Evolutionary conservation across 2,329 filamentous ascomycete genomes (phyloP).

Genomic region (Decorospora gaudefroyi): DNA sequence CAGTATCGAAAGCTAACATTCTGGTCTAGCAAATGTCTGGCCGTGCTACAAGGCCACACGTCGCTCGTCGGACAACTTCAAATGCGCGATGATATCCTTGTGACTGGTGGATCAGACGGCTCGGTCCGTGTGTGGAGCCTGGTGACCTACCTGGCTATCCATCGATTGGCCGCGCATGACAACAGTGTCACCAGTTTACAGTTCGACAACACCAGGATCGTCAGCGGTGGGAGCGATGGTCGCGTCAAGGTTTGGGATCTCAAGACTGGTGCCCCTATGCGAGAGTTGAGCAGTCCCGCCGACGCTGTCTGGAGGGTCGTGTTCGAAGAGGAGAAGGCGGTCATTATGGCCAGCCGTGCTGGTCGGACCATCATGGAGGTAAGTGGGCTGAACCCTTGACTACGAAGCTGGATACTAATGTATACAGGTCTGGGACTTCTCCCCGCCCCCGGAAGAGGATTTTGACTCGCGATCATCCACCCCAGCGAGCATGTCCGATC

Average conservation of each 20-base stretch:
- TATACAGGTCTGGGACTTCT: constrained; percentile 87
- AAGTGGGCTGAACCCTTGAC: constrained; percentile 45
- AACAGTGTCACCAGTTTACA: constrained; percentile 98
- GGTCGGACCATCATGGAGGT: constrained; percentile 97
- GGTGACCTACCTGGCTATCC: constrained; percentile 86
- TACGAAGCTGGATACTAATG: constrained; percentile 35
- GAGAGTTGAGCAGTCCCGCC: constrained; percentile 86
- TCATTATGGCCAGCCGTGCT: constrained; percentile 86
- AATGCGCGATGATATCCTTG: constrained; percentile 90
- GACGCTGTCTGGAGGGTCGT: constrained; percentile 98
- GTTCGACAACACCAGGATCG: constrained; percentile 93
- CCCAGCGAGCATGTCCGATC: constrained; percentile 52
- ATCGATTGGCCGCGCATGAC: constrained; percentile 92
- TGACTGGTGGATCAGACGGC: constrained; percentile 94
- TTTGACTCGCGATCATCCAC: constrained; percentile 47
- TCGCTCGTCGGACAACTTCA: constrained; percentile 95
- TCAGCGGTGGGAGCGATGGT: constrained; percentile 96
- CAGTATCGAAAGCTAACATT: constrained; percentile 17
- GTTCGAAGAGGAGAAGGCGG: constrained; percentile 97
- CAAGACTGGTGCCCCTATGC: constrained; percentile 84
- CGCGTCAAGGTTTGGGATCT: constrained; percentile 98
- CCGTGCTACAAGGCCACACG: constrained; percentile 93
- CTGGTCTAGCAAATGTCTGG: constrained; percentile 67
- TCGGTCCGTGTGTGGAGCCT: constrained; percentile 96
- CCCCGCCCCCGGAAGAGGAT: constrained; percentile 68